Conservation (phyloP, 2,329 filamentous ascomycete species). For the Gyromitra esculenta region DNA sequence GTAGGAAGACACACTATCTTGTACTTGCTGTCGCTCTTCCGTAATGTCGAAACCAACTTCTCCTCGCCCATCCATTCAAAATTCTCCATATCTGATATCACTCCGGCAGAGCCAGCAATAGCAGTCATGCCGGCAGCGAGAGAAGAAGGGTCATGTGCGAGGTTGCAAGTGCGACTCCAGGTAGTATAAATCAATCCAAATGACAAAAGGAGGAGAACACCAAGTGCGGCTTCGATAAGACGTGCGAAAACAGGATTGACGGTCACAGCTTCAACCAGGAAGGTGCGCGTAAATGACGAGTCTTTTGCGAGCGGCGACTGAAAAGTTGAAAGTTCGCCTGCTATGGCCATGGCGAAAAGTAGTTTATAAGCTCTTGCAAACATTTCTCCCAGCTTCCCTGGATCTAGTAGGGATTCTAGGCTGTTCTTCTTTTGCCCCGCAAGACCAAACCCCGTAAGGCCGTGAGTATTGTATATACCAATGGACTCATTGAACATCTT, state of each 20-base stretch:
- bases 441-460: conserved; percentile 30
- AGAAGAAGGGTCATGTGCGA: conserved; percentile 27
- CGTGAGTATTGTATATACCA: conserved; percentile 11
- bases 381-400: conserved; percentile 5
- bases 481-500: background rate
- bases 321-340: conserved; percentile 18
- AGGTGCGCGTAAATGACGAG: conserved; percentile 13
- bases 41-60: conserved; percentile 1
- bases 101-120: conserved; percentile 4
- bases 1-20: background rate
- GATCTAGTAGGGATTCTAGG: conserved; percentile 29
- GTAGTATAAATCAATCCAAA: background rate
- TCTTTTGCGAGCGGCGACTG: background rate
- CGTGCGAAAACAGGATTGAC: conserved; percentile 19
- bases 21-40: background rate
- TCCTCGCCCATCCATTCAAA: conserved; percentile 24
- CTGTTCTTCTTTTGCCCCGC: background rate
- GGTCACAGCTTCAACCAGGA: conserved; percentile 16
- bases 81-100: conserved; percentile 22
- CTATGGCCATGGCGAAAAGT: conserved; percentile 34
- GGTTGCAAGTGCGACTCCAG: conserved; percentile 14
- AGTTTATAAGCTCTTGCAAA: conserved; percentile 18
- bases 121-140: conserved; percentile 26
- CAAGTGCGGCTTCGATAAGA: conserved; percentile 25
- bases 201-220: background rate